phyloP scores from a whole-genome alignment of 2,329 filamentous ascomycete species.

The Lachnellula hyalina region DNA sequence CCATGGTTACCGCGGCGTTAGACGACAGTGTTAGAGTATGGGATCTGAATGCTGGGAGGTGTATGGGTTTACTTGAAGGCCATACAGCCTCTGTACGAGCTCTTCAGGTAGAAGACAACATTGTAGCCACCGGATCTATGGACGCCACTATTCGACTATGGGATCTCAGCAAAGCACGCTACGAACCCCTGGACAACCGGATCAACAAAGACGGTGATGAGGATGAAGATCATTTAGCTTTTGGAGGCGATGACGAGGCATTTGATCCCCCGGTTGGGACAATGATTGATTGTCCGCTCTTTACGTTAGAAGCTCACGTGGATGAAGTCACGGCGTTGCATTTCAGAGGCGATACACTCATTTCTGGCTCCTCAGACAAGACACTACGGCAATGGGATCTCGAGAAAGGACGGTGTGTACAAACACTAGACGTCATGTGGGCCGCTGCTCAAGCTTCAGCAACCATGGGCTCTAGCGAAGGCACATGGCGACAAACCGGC shows the following conservation, averaged over 20 bases:
- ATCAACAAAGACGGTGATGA: constrained; percentile 54
- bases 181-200: constrained; percentile 55
- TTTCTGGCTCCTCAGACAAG: constrained; percentile 96
- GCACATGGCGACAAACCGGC: constrained; percentile 65
- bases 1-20: constrained; percentile 83
- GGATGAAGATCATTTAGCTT: constrained; percentile 64
- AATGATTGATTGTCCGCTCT: constrained; percentile 86
- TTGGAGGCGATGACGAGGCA: constrained; percentile 62
- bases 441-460: constrained; percentile 85
- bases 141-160: constrained; percentile 92
- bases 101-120: constrained; percentile 91
- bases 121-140: constrained; percentile 89
- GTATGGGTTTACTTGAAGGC: constrained; percentile 85
- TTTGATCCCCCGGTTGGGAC: constrained; percentile 70
- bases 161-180: constrained; percentile 87
- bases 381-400: constrained; percentile 97
- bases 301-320: constrained; percentile 82
- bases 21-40: constrained; percentile 94
- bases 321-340: constrained; percentile 92
- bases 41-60: constrained; percentile 91
- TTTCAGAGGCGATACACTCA: constrained; percentile 81
- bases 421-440: constrained; percentile 97
- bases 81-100: constrained; percentile 91
- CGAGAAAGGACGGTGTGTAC: constrained; percentile 92
- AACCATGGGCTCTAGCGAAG: constrained; percentile 56